Base-by-base conservation (phyloP, 257 asterid species). In the Plectranthus barbatus region DNA sequence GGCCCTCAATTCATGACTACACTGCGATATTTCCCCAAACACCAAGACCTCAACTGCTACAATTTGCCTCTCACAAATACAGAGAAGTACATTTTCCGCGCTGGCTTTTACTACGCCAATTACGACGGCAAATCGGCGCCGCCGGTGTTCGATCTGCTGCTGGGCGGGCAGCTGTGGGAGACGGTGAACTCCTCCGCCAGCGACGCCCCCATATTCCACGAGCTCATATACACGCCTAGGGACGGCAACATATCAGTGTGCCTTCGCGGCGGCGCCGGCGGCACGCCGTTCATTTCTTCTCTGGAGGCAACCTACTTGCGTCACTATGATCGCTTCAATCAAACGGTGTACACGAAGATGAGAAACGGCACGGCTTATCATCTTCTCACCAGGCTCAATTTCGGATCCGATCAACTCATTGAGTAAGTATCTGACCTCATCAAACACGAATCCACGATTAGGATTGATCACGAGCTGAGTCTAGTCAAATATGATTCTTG, bases 111-210 rank as follows among this genome's bases (percentile, higher is more conserved):
- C 46, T 61, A 46, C 7, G 67, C 45, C 10, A 61, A 61, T 26
- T 46, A 61, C 9, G 67, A 61, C 13, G 67, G 67, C 1, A 46
- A 61, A 46, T 45, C 56, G 1, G 11, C 14, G 56, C 67, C 67
- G 0, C 46, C 56, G 20, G 56, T 29, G 17, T 61, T 61, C 7
- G 56, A 45, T 34, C 56, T 46, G 18, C 31, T 18, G 6, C 67
- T 61, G 8, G 67, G 56, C n/a, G 56, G 67, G 19, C 56, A 45
- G 6, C 41, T 29, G 0, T 61, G 56, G 67, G 46, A 6, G 18
- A 29, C 45, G 1, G 33, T 61, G 1, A 46, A 61, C 56, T 61
- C 56, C 0, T 61, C 56, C 3, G 36, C 65, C 0, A 23, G 15
- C 4, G 7, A 41, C 17, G 56, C 19, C 18, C 67, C 67, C 3